Conservation (phyloP, 2,329 filamentous ascomycete species). For the Penicillium sp. region DNA sequence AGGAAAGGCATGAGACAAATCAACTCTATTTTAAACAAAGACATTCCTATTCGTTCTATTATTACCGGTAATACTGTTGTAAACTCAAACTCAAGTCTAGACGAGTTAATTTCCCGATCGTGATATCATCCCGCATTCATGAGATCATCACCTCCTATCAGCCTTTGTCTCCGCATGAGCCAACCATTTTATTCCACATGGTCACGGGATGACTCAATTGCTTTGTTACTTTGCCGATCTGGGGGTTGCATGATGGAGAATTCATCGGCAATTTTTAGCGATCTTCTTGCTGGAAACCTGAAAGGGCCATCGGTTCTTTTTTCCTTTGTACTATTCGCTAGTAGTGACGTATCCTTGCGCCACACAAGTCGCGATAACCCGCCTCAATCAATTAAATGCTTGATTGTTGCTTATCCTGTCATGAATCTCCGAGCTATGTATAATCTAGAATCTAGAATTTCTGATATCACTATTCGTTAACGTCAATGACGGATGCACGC, state of each 20-base stretch:
- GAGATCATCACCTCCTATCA: slow-evolving; percentile 17
- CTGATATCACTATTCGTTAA: background rate
- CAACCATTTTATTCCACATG: background rate
- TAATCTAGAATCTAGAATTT: background rate
- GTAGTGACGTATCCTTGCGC: background rate
- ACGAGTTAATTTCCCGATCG: background rate
- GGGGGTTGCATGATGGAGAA: background rate
- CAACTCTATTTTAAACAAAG: background rate
- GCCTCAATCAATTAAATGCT: background rate
- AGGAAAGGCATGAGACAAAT: background rate
- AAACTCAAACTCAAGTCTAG: slow-evolving; percentile 1
- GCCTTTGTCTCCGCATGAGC: slow-evolving; percentile 10
- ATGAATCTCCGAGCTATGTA: too few species aligned
- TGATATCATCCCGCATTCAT: slow-evolving; percentile 22
- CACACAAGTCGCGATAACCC: background rate
- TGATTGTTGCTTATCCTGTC: background rate
- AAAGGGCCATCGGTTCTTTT: background rate
- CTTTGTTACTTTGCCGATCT: background rate
- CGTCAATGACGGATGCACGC: background rate
- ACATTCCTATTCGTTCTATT: background rate
- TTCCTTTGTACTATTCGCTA: background rate
- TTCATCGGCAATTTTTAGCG: background rate
- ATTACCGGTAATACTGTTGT: slow-evolving; percentile 3
- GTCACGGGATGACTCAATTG: background rate
- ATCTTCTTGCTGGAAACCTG: background rate